These are phyloP conservation scores for Vaccinium darrowii DNA, from an alignment of 148 eudicot species.

Conservation along the genomic window DNA sequence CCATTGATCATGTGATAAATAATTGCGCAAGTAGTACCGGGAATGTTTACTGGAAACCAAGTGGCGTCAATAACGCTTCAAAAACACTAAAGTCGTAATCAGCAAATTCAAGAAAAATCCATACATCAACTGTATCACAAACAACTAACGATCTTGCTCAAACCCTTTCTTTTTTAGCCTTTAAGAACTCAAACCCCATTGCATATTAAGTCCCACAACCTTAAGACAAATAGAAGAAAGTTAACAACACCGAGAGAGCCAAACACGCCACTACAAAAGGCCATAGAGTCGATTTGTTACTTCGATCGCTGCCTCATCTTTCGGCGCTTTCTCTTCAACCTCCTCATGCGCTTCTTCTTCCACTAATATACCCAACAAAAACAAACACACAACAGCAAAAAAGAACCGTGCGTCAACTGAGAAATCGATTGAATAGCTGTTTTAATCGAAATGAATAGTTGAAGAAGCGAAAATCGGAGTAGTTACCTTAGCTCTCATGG, in stretches of 20 bases:
- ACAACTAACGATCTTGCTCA: background rate
- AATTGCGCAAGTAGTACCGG: background rate
- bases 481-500: slow-evolving; percentile 14
- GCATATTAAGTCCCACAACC: background rate
- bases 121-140: background rate
- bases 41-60: background rate
- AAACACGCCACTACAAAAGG: background rate
- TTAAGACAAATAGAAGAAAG: background rate
- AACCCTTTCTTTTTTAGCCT: background rate
- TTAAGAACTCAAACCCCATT: background rate
- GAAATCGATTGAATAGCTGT: background rate
- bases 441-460: background rate
- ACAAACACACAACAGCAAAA: background rate
- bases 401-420: background rate
- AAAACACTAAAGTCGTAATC: background rate
- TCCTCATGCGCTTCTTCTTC: slow-evolving; percentile 24
- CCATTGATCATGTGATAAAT: background rate
- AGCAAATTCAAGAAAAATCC: background rate
- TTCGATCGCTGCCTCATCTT: slow-evolving; percentile 28
- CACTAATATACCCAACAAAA: slow-evolving; percentile 3
- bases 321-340: slow-evolving; percentile 20
- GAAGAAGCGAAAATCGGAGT: background rate
- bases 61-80: background rate
- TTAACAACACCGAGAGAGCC: background rate
- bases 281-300: background rate